phyloP scores from a whole-genome alignment of 2,329 filamentous ascomycete species.

The Herpomyces periplanetae region DNA sequence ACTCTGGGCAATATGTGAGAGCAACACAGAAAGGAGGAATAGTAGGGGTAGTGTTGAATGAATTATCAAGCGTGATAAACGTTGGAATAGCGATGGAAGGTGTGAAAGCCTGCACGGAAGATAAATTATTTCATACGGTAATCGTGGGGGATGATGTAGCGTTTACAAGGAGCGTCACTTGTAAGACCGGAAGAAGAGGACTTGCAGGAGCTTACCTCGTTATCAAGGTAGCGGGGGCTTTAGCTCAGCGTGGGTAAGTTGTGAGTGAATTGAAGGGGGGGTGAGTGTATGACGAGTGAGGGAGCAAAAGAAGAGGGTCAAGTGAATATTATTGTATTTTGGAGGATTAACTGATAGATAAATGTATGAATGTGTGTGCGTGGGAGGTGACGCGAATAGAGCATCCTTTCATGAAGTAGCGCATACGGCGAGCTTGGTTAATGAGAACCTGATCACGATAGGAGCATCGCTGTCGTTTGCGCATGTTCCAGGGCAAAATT shows the following conservation, averaged over 20 bases:
- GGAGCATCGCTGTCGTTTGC: slow-evolving; percentile 59
- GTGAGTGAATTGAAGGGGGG: too few species aligned
- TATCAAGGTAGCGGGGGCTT: slow-evolving; percentile 52
- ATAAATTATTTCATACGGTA: slow-evolving; percentile 44
- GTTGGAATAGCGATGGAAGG: slow-evolving; percentile 84
- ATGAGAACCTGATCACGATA: slow-evolving; percentile 41
- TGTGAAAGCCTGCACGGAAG: slow-evolving; percentile 38
- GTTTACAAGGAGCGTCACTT: slow-evolving; percentile 36
- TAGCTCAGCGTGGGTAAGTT: slow-evolving; percentile 27
- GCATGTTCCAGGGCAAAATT: slow-evolving; percentile 44
- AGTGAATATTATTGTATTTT: too few species aligned
- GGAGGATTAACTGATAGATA: too few species aligned
- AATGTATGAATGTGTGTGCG: too few species aligned
- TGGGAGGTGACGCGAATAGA: too few species aligned
- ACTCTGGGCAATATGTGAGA: slow-evolving; percentile 8
- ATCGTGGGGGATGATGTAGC: slow-evolving; percentile 73
- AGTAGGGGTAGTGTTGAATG: slow-evolving; percentile 20
- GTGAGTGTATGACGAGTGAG: too few species aligned
- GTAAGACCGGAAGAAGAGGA: slow-evolving; percentile 66
- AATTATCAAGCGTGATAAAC: slow-evolving; percentile 30
- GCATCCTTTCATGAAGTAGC: slow-evolving; percentile 24
- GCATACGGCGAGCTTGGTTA: slow-evolving; percentile 24
- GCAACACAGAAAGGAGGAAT: slow-evolving; percentile 6
- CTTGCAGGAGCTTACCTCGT: slow-evolving; percentile 71
- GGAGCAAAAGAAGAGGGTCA: too few species aligned